phyloP scores from a whole-genome alignment of 345 rosid species.

The Bruguiera parviflora region DNA sequence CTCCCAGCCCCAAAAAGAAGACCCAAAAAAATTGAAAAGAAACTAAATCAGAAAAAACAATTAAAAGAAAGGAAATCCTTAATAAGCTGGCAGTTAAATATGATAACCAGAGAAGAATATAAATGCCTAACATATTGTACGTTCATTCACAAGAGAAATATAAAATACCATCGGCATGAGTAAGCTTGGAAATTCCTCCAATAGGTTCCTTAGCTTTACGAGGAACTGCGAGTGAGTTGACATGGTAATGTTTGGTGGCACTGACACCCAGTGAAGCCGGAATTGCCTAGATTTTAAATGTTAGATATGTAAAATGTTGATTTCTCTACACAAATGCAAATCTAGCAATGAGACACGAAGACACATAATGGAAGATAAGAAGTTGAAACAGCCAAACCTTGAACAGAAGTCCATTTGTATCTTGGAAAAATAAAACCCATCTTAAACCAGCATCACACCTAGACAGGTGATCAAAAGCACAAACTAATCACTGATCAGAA shows the following conservation, averaged over 20 bases:
- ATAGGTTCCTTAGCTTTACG: constrained; percentile 98
- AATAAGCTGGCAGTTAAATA: background rate
- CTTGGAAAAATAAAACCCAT: constrained; percentile 98
- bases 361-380: constrained; percentile 4
- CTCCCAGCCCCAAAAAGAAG: too few relatives aligned
- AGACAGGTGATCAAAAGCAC: constrained; percentile 19
- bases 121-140: background rate
- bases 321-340: constrained; percentile 5
- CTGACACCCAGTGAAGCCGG: constrained; percentile 95
- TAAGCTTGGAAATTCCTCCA: constrained; percentile 91
- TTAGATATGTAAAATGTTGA: constrained; percentile 1
- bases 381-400: constrained; percentile 49
- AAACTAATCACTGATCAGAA: background rate
- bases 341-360: constrained; percentile 2
- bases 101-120: background rate
- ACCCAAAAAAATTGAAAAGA: too few relatives aligned
- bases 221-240: constrained; percentile 96
- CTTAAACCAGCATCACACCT: constrained; percentile 73
- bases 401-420: constrained; percentile 95
- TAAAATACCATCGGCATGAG: constrained; percentile 76
- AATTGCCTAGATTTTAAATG: constrained; percentile 56
- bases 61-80: background rate
- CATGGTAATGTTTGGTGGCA: constrained; percentile 74
- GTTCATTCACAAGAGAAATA: background rate
- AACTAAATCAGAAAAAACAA: background rate